Evolutionary conservation across 768 basidiomycete genomes (phyloP).

Genomic region (Flagelloscypha sp.): DNA sequence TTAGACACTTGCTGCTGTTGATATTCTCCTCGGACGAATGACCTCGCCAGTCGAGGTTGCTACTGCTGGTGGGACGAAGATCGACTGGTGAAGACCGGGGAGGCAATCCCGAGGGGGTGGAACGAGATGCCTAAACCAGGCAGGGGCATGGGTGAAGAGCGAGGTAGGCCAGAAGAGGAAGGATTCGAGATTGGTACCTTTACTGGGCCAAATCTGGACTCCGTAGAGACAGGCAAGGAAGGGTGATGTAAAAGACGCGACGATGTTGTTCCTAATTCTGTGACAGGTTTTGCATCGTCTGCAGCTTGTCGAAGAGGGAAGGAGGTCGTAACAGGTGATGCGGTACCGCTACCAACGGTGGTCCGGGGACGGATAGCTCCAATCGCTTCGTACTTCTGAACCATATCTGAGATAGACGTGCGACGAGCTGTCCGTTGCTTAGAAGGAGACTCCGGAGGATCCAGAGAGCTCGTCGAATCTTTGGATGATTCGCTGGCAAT

Average conservation of each 20-base stretch:
- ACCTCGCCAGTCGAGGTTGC: no score
- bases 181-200: no score
- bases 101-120: no score
- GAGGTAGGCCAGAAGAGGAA: no score
- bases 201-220: no score
- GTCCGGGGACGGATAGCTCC: constrained; percentile 22
- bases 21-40: constrained; percentile 19
- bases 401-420: constrained; percentile 82
- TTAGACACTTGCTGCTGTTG: constrained; percentile 20
- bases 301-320: no score
- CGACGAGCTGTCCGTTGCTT: constrained; percentile 42
- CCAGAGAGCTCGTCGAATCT: constrained; percentile 30
- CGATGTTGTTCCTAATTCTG: no score
- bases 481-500: constrained; percentile 33
- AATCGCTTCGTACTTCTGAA: constrained; percentile 72
- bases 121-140: no score
- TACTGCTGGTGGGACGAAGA: constrained; percentile 5
- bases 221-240: no score
- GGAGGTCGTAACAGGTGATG: neutral
- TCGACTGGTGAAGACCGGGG: constrained; percentile 10
- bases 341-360: neutral
- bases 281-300: no score
- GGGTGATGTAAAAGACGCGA: no score
- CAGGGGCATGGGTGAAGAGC: no score
- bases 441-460: constrained; percentile 22